These are phyloP conservation scores for Mortierella sp. DNA, from an alignment of 371 early-diverging fungal species.

Conservation along the genomic window DNA sequence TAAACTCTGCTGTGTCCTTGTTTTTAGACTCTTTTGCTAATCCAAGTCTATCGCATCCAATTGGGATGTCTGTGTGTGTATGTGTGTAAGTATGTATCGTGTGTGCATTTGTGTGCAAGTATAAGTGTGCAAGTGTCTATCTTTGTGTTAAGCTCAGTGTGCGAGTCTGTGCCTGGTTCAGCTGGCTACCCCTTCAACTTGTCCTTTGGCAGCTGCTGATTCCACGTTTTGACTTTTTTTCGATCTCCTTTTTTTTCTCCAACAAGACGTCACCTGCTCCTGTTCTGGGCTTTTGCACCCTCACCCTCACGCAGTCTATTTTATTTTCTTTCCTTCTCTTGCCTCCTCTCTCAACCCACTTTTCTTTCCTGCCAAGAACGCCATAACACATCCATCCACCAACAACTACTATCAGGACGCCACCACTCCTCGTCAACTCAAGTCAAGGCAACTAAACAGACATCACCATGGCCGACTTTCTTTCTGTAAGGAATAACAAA, in stretches of 20 bases:
- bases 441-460: background rate
- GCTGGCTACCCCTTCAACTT: too few relatives aligned
- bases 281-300: conserved; percentile 4
- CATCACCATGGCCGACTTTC: conserved; percentile 45
- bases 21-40: background rate
- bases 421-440: background rate
- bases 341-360: background rate
- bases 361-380: background rate
- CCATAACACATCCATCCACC: background rate
- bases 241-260: background rate
- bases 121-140: too few relatives aligned
- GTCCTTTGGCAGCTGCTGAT: too few relatives aligned
- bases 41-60: background rate
- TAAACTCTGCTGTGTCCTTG: background rate
- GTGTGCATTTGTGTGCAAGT: too few relatives aligned
- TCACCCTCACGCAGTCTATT: background rate
- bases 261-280: conserved; percentile 14
- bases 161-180: background rate
- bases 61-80: background rate
- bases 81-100: background rate
- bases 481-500: conserved; percentile 28
- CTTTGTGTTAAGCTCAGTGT: background rate
- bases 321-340: background rate
- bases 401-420: background rate
- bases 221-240: background rate